A percentile compares a stretch with the other conserved stretches of the same genome.
Conservation (phyloP, 768 basidiomycete species). For the Mycena alexandri region DNA sequence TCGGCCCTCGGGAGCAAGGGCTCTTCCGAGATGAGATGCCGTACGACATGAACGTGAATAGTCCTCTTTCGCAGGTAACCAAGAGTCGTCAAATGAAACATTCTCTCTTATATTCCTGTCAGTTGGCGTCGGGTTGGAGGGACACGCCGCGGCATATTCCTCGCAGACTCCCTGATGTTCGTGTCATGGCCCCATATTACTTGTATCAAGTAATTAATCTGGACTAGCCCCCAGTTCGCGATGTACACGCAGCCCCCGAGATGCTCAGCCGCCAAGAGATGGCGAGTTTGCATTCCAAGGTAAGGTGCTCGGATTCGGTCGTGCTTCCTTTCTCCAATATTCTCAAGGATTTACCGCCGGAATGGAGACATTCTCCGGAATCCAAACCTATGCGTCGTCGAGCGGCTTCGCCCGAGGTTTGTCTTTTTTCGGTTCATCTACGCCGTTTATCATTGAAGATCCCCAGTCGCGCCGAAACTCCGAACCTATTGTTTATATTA, state of each 20-base stretch:
- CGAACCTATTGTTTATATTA: constrained; percentile 58
- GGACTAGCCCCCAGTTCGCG: constrained; percentile 6
- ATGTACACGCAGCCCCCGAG: not conserved
- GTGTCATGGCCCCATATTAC: not conserved
- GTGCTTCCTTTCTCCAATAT: too few species aligned
- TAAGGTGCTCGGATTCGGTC: not conserved
- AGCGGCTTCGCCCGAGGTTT: constrained; percentile 17
- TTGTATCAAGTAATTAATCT: not conserved
- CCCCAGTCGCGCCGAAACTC: constrained; percentile 1
- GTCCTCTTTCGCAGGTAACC: constrained; percentile 33
- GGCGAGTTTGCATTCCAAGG: constrained; percentile 5
- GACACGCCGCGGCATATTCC: constrained; percentile 11
- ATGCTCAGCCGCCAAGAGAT: not conserved
- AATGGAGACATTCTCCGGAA: constrained; percentile 14
- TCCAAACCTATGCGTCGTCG: not conserved
- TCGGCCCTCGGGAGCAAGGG: constrained; percentile 27
- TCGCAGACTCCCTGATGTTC: constrained; percentile 20
- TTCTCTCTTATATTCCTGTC: not conserved
- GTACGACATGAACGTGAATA: constrained; percentile 30
- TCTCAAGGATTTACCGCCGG: constrained; percentile 3
- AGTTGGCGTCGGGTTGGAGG: constrained; percentile 32
- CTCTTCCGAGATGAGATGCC: constrained; percentile 34
- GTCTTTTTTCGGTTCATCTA: not conserved
- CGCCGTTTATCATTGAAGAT: not conserved
- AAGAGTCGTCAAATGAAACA: not conserved